A percentile compares a stretch with the other conserved stretches of the same genome.
These are phyloP conservation scores for Erythrobasidium hasegawianum DNA, from an alignment of 1,284 basidiomycete species.

Conservation along the genomic window DNA sequence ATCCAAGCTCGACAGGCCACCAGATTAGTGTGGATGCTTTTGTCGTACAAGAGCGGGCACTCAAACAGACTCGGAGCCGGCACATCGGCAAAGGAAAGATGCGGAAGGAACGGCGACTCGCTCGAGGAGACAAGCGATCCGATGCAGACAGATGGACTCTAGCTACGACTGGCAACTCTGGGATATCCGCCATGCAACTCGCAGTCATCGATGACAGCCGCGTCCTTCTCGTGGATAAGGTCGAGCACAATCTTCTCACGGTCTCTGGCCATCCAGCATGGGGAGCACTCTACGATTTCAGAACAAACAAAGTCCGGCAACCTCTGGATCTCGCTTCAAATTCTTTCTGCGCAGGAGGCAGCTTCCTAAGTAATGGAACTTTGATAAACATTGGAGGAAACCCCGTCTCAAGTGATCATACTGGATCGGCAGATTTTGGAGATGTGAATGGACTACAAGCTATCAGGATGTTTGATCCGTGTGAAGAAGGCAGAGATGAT, in stretches of 20 bases:
- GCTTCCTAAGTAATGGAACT: slow-evolving; percentile 64
- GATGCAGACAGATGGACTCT: slow-evolving; percentile 5
- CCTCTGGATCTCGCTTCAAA: slow-evolving; percentile 68
- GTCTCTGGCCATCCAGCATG: slow-evolving; percentile 38
- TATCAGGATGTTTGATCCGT: slow-evolving; percentile 65
- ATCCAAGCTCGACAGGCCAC: not conserved
- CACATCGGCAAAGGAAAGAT: not conserved
- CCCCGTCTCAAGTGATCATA: slow-evolving; percentile 61
- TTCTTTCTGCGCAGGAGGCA: slow-evolving; percentile 81
- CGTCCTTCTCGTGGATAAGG: slow-evolving; percentile 72
- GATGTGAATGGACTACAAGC: slow-evolving; percentile 65
- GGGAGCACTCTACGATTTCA: slow-evolving; percentile 57
- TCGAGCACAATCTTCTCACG: slow-evolving; percentile 58
- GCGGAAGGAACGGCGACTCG: not conserved
- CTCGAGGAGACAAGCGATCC: not conserved
- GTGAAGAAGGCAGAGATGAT: slow-evolving; percentile 70
- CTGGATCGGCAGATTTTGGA: slow-evolving; percentile 61
- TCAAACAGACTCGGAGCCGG: not conserved
- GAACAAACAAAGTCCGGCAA: slow-evolving; percentile 57
- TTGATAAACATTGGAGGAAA: slow-evolving; percentile 62
- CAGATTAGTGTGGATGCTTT: slow-evolving; percentile 22
- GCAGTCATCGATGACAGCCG: slow-evolving; percentile 61
- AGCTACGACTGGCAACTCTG: slow-evolving; percentile 56
- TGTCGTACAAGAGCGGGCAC: slow-evolving; percentile 3
- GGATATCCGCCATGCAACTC: slow-evolving; percentile 78